These are phyloP conservation scores for Oryza brachyantha DNA, from an alignment of 176 grass and related monocot genomes.

Conservation along the genomic window DNA sequence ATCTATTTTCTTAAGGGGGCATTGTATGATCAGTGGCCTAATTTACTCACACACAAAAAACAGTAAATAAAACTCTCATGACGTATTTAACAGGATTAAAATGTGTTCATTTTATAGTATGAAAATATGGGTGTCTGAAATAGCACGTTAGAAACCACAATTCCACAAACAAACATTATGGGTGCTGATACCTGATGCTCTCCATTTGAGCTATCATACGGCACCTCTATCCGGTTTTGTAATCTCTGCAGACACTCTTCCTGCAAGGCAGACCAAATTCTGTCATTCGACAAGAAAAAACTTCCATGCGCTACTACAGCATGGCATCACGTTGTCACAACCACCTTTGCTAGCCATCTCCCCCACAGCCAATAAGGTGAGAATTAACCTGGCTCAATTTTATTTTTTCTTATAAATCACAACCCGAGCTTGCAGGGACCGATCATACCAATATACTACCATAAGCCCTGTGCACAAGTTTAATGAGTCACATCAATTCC, in stretches of 20 bases:
- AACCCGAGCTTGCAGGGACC: neutral
- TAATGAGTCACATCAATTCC: neutral
- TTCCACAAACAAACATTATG: neutral
- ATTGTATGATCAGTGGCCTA: slow-evolving; percentile 5
- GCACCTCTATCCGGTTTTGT: slow-evolving; percentile 62
- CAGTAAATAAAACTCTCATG: neutral
- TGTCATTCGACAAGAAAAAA: neutral
- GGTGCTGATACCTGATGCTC: slow-evolving; percentile 59
- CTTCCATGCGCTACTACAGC: neutral
- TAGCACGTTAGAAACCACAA: neutral
- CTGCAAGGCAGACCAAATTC: slow-evolving; percentile 28
- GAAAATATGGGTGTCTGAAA: slow-evolving; percentile 1
- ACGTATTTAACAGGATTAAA: neutral
- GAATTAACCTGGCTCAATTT: neutral
- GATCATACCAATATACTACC: neutral
- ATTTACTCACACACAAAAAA: neutral
- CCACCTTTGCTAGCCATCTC: neutral
- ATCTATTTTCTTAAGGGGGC: neutral
- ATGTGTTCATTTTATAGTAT: neutral
- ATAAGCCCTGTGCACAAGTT: neutral
- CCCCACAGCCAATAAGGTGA: neutral
- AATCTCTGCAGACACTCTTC: slow-evolving; percentile 71
- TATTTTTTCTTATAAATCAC: slow-evolving; percentile 4
- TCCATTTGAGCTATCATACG: slow-evolving; percentile 54
- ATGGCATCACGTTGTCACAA: neutral